Conservation (phyloP, 306 rosid species). For the Quillaja saponaria region DNA sequence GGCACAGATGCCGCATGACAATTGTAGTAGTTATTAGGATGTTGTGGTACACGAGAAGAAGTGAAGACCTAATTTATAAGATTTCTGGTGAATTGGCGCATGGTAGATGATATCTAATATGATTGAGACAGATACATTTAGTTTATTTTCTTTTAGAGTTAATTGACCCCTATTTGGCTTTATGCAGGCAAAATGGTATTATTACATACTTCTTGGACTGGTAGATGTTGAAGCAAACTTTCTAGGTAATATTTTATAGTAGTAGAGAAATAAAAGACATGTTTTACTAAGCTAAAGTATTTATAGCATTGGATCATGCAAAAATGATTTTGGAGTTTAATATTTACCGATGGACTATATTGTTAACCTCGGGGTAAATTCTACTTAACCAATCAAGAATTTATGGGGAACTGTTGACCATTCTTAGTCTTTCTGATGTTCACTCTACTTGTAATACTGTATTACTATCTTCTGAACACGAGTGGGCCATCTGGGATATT, state of each 20-base stretch:
- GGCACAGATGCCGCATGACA: too few species aligned
- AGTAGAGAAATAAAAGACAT: background rate
- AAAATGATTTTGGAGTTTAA: background rate
- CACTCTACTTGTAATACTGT: background rate
- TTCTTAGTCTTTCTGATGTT: background rate
- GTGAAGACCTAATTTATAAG: too few species aligned
- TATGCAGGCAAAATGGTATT: conserved; percentile 86
- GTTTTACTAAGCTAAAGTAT: background rate
- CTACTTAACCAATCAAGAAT: background rate
- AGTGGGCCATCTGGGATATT: background rate
- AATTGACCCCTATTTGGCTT: background rate
- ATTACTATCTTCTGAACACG: background rate
- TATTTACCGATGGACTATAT: background rate
- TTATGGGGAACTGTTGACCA: background rate
- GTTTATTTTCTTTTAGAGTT: conserved; percentile 15
- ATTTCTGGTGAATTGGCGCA: too few species aligned
- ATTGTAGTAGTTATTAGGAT: too few species aligned
- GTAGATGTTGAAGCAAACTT: conserved; percentile 95
- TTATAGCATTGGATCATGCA: conserved; percentile 17
- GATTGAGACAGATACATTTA: too few species aligned
- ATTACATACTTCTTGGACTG: conserved; percentile 73
- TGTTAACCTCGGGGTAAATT: background rate
- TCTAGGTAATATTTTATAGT: conserved; percentile 54
- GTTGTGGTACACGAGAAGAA: too few species aligned
- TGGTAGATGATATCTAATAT: too few species aligned